Evolutionary conservation across 371 early-diverging fungal species (phyloP), one percentile per base, ranked within the genome.

Genomic region (Antonospora locustae): DNA sequence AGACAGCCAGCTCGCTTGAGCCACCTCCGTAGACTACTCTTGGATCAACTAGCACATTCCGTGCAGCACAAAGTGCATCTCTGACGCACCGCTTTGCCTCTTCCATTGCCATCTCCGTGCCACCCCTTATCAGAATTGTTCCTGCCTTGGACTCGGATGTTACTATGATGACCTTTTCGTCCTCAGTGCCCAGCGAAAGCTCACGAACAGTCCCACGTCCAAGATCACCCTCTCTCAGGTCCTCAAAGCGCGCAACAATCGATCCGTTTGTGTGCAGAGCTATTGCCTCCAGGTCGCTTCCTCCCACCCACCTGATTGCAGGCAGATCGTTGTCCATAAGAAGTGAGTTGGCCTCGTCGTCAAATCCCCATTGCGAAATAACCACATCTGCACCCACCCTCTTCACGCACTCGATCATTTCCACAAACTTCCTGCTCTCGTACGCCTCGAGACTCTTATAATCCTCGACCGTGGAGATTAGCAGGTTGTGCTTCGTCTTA

Each of bases 361-460:
- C 97, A 71, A 99, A 97, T 58, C 99, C 99, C 97, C 97, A 97
- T 76, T 99, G 97, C 78, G 96, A 97, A 46, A 94, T 85, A 30
- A 93, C 96, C 23, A 97, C 67, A 76, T 90, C 91, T 46, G 95
- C 94, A 30, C 92, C 92, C 48, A 85, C 79, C 44, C 87, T 83
- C 80, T 95, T 99, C 67, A 95, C 86, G 68, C 81, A 81, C 52
- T 82, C 77, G 55, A 97, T 89, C 97, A 99, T 99, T 47, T 82
- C 81, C 70, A 82, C 80, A 71, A 99, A 97, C 70, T 86, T 87
- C 51, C 86, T 81, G 65, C 79, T 81, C 77, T 99, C 99, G 71
- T 94, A 97, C 30, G 76, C 78, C 68, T 87, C 87, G 58, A 97
- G 78, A 69, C 86, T 84, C 72, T 87, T 80, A 79, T 86, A 99